Percentiles rank a stretch among this genome's conserved stretches.
Conservation (phyloP, 345 rosid genomes). For the Lepidium aucheri region DNA sequence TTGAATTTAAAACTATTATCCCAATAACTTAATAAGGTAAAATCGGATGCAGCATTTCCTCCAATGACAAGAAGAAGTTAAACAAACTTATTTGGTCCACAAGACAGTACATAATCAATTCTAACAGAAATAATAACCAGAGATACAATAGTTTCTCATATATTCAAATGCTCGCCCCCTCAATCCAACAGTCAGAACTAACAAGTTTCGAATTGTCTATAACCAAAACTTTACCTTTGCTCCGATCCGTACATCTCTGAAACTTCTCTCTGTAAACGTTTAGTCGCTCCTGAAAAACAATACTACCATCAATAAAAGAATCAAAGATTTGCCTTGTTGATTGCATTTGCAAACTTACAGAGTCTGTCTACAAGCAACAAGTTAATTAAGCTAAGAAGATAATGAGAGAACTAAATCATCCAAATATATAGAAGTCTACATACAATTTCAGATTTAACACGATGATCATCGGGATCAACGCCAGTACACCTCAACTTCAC, state of each 20-base stretch:
- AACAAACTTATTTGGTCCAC: neutral
- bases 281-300: slow-evolving; percentile 53
- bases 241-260: slow-evolving; percentile 42
- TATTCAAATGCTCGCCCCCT: neutral
- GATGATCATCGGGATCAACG: slow-evolving; percentile 73
- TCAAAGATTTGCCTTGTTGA: neutral
- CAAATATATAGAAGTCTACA: slow-evolving; percentile 15
- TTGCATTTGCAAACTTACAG: neutral
- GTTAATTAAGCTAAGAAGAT: slow-evolving; percentile 7
- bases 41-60: neutral
- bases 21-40: neutral
- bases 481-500: slow-evolving; percentile 88
- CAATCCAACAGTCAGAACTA: neutral
- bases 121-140: neutral
- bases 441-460: slow-evolving; percentile 83
- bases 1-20: neutral
- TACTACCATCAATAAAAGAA: neutral
- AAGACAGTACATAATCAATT: slow-evolving; percentile 6
- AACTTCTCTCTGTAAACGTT: slow-evolving; percentile 64
- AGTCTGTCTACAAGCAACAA: slow-evolving; percentile 7
- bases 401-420: neutral
- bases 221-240: slow-evolving; percentile 49
- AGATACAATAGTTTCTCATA: neutral
- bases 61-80: neutral
- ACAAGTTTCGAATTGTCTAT: slow-evolving; percentile 1